Evolutionary conservation across 2,329 filamentous ascomycete species (phyloP), one percentile per base, ranked within the genome.

Genomic region (Arthrobotrys conoides): DNA sequence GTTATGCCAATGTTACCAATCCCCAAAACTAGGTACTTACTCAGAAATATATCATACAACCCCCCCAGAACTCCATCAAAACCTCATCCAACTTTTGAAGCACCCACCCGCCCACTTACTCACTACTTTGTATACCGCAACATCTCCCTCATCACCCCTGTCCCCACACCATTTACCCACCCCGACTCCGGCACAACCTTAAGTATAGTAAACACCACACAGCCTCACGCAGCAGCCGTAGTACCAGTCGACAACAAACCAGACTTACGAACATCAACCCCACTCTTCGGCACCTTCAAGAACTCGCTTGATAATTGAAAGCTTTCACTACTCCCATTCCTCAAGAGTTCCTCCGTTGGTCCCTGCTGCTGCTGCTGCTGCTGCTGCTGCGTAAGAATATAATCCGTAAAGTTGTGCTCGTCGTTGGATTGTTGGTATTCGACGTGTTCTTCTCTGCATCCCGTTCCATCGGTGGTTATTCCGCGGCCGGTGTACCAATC

Each of bases 401-500:
- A 77, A 33, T 71, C 73, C 38, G 59, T 77, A 36, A 71, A 77
- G 18, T 46, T 68, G 30, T 66, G 49, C 5, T 67, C 61, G 20
- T 22, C 38, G 20, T 53, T 27, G 46, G 46, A 18, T 16, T 27
- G 22, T 51, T 22, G 48, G 41, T 8, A 5, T 46, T 46, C 36
- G n/a, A n/a, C n/a, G 2, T 46, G 16, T 27, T 71, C 41, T 6
- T 72, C 68, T 24, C 75, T 48, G 27, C 75, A 79, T 22, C 68
- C 69, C 1, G 69, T 46, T 59, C 81, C 80, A n/a, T 80, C 69
- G 48, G 70, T 55, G 48, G 70, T 55, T 36, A 76, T 51, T 27
- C 76, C 81, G 36, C 72, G 80, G 14, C 81, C 80, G 10, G 51
- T 69, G 77, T 82, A 82, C 81, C 81, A 82, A 14, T 80, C 81